Percentiles rank a stretch among this genome's conserved stretches.
phyloP scores from a whole-genome alignment of 805 yeast genomes.

The Tetrapisispora taiwanensis region DNA sequence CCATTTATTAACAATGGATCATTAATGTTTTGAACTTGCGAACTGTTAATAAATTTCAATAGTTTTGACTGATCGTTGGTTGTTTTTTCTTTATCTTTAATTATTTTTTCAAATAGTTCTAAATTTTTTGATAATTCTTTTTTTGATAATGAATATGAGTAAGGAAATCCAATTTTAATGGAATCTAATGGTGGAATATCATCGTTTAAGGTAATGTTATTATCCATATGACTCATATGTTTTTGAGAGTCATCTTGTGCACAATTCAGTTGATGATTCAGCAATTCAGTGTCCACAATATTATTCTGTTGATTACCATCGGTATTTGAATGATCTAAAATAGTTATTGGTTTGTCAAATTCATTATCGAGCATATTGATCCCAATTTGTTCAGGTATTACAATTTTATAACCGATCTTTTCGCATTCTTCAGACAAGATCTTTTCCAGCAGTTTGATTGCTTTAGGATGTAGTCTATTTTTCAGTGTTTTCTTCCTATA shows the following conservation, averaged over 20 bases:
- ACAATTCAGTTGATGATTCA: too few relatives aligned
- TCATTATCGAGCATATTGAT: neutral
- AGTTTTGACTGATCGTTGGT: too few relatives aligned
- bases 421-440: neutral
- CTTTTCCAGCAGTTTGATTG: slow-evolving; percentile 8
- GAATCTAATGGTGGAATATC: slow-evolving; percentile 15
- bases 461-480: slow-evolving; percentile 5
- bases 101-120: too few relatives aligned
- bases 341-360: neutral
- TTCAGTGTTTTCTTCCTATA: slow-evolving; percentile 5
- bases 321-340: neutral
- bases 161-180: slow-evolving; percentile 9
- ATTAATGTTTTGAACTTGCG: too few relatives aligned
- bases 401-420: neutral
- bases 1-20: too few relatives aligned
- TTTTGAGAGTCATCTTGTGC: neutral
- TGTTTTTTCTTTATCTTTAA: too few relatives aligned
- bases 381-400: neutral
- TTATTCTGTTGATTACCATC: neutral
- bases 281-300: too few relatives aligned
- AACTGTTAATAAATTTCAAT: too few relatives aligned
- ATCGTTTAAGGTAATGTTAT: neutral
- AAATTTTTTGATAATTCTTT: neutral
- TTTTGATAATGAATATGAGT: neutral
- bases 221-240: too few relatives aligned